Evolutionary conservation across 129 eudicot genomes (phyloP).

Genomic region (Silybum marianum): DNA sequence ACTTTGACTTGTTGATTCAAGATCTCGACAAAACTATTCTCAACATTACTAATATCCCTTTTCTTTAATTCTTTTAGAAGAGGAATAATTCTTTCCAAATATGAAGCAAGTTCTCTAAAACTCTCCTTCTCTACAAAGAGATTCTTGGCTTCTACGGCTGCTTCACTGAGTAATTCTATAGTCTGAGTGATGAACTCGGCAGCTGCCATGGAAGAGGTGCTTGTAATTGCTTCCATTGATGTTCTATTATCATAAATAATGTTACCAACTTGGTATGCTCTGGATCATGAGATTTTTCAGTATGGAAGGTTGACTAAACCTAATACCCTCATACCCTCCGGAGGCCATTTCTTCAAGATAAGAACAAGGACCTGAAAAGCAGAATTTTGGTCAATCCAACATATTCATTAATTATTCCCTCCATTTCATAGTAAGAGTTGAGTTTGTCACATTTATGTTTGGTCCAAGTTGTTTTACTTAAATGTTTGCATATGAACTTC

Average conservation of each 20-base stretch:
- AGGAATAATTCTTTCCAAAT: slow-evolving; percentile 47
- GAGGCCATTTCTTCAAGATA: slow-evolving; percentile 2
- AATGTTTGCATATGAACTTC: slow-evolving; percentile 1
- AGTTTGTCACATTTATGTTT: background rate
- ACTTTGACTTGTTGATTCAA: slow-evolving; percentile 47
- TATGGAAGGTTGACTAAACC: slow-evolving; percentile 14
- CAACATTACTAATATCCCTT: slow-evolving; percentile 30
- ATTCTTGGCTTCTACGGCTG: slow-evolving; percentile 33
- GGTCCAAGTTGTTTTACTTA: background rate
- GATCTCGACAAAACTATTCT: slow-evolving; percentile 35
- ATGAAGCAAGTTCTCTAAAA: slow-evolving; percentile 50
- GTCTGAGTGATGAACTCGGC: slow-evolving; percentile 39
- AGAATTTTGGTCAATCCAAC: slow-evolving; percentile 21
- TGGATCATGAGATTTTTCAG: slow-evolving; percentile 12
- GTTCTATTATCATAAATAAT: slow-evolving; percentile 12
- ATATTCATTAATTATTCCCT: background rate
- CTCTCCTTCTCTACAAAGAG: slow-evolving; percentile 45
- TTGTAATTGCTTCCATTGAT: slow-evolving; percentile 38
- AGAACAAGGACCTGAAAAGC: slow-evolving; percentile 16
- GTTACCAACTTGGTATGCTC: slow-evolving; percentile 17
- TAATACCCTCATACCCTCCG: slow-evolving; percentile 7
- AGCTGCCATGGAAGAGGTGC: slow-evolving; percentile 38
- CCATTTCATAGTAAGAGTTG: slow-evolving; percentile 1
- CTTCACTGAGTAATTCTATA: slow-evolving; percentile 46
- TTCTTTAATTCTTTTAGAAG: slow-evolving; percentile 50